Evolutionary conservation across 2,329 filamentous ascomycete species (phyloP), one percentile per base, ranked within the genome.

Genomic region (Alternaria sp.): DNA sequence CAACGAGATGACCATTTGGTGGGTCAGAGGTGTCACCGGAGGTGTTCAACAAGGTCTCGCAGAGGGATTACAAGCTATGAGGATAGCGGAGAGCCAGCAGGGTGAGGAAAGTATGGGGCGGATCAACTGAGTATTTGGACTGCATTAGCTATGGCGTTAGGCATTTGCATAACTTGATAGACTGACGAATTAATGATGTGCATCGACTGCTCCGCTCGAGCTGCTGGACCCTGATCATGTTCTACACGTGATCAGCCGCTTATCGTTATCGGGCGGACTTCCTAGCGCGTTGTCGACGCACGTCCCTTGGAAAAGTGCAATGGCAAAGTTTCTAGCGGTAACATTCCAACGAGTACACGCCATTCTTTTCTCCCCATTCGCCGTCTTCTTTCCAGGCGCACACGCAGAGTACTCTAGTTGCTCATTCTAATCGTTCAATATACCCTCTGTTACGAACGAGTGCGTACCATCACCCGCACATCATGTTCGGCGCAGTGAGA

Each of bases 31-130:
- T 19, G 80, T 93, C 54, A 85, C 88, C 2, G 89, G 88, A 13
- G 91, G 91, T 0, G 81, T 93, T 45, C 88, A 88, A 69, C 89
- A 92, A 69, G 89, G 91, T 6, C 81, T 84, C 36, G 84, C 83
- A 2, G 84, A 88, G 64, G 87, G 87, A 0, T 81, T 88, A 76
- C 74, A 79, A 19, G 79, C 84, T 45, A 64, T 86, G 51, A 83
- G 83, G 19, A 44, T 45, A 21, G 23, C 49, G 15, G 59, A 59
- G 58, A 54, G 30, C 19, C 32, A 63, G 30, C 45, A 21, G 25
- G 32, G 30, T 2, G 51, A 49, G 36, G 44, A 60, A 23, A 45
- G 43, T 21, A 8, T 65, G 13, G 66, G 68, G 55, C 62, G 62
- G 59, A 40, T 44, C 28, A 19, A 45, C 8, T 59, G 58, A 59